These are phyloP conservation scores for Phaeotremella fagi DNA, from an alignment of 768 basidiomycete species.

Conservation along the genomic window DNA sequence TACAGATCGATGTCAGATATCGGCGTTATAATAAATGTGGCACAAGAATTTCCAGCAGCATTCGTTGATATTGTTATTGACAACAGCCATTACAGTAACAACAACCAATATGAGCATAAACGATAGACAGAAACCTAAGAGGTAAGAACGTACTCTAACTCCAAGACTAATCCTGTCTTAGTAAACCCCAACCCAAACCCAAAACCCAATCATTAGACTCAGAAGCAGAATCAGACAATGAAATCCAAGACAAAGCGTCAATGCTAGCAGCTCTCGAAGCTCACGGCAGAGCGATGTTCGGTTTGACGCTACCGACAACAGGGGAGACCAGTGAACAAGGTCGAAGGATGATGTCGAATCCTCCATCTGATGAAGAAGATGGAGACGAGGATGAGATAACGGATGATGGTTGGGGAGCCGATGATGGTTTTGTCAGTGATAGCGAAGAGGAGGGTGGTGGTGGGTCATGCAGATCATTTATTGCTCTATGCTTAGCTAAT, in stretches of 20 bases:
- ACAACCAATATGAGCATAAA: no score
- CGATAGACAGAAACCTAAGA: no score
- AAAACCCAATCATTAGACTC: conserved; percentile 9
- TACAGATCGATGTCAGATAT: neutral
- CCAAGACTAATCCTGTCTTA: neutral
- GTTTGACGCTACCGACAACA: conserved; percentile 9
- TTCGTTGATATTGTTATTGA: neutral
- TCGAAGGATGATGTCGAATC: conserved; percentile 10
- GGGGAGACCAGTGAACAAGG: conserved; percentile 16
- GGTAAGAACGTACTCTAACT: neutral
- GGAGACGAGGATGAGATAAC: conserved; percentile 18
- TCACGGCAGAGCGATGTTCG: conserved; percentile 44
- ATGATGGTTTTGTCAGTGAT: conserved; percentile 28
- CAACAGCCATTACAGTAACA: neutral
- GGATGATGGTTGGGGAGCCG: conserved; percentile 40
- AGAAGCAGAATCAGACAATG: conserved; percentile 15
- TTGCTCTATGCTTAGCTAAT: neutral
- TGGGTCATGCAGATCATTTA: neutral
- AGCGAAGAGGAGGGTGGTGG: conserved; percentile 22
- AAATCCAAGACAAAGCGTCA: conserved; percentile 15
- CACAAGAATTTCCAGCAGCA: neutral
- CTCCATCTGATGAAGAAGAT: conserved; percentile 12
- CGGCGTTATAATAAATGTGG: neutral
- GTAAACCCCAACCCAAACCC: conserved; percentile 6
- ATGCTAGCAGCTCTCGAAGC: conserved; percentile 47